Evolutionary conservation across 1,284 basidiomycete species (phyloP).

Genomic region (Cutaneotrichosporon curvatum): DNA sequence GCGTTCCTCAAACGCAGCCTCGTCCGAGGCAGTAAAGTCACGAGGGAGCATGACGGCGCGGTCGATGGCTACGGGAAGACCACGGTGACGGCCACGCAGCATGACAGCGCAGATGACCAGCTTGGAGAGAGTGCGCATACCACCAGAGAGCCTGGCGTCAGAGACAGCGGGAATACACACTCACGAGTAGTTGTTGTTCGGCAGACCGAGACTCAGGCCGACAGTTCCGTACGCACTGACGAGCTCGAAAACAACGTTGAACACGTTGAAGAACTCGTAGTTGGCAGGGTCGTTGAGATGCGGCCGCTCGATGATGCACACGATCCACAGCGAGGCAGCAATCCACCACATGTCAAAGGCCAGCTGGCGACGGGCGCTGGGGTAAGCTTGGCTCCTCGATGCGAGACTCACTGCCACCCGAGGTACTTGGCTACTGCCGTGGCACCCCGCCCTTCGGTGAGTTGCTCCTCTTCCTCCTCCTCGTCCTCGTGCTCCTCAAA

Average conservation of each 20-base stretch:
- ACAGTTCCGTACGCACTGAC: constrained; percentile 89
- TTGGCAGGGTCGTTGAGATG: constrained; percentile 54
- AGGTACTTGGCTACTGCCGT: constrained; percentile 46
- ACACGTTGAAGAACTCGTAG: constrained; percentile 68
- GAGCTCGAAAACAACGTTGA: constrained; percentile 53
- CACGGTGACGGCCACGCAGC: constrained; percentile 40
- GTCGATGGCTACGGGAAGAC: constrained; percentile 42
- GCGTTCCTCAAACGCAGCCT: constrained; percentile 32
- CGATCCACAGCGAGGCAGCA: constrained; percentile 63
- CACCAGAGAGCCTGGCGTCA: constrained; percentile 21
- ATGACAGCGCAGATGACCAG: constrained; percentile 38
- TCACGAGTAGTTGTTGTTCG: constrained; percentile 49
- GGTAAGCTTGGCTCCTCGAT: constrained; percentile 1
- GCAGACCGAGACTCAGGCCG: constrained; percentile 70
- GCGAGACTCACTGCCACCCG: constrained; percentile 39
- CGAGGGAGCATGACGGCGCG: constrained; percentile 46
- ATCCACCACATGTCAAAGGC: constrained; percentile 94
- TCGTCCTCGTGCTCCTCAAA: constrained; percentile 54
- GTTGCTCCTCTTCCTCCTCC: constrained; percentile 43
- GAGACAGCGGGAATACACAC: not conserved
- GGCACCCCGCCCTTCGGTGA: constrained; percentile 35
- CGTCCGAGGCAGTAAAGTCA: constrained; percentile 40
- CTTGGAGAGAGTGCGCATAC: constrained; percentile 35
- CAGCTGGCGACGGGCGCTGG: constrained; percentile 66
- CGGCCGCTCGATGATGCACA: constrained; percentile 77